Evolutionary conservation across 1,284 basidiomycete species (phyloP), one percentile per base, ranked within the genome.

Genomic region (Ustilago shanxiensis): DNA sequence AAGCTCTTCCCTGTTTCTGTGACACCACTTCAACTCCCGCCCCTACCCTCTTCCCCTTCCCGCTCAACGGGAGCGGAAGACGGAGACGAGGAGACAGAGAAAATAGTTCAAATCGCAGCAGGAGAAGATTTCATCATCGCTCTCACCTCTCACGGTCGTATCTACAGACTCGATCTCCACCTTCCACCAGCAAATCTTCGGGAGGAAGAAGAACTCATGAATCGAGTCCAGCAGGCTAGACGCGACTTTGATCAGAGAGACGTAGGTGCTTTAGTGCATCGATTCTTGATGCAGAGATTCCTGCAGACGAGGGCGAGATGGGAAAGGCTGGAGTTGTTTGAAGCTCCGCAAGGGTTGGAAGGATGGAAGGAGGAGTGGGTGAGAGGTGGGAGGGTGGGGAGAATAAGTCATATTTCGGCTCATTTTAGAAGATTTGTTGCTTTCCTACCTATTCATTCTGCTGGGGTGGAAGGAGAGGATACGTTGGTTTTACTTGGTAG

Each of bases 401-500:
- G 85, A 57, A 85, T 87, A 73, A 77, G 78, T 28, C 85, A 96
- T 91, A 90, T 96, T 63, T 91, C 93, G n/a, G 94, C 93, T 3
- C 91, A 94, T 77, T 95, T 92, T 87, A 79, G 88, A 55, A 91
- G 90, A 26, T 93, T 95, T 84, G 90, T 92, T 51, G 92, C 91
- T 0, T 95, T 95, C 20, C 93, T 35, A 7, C 41, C 41, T n/a
- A 5, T 89, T 92, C 68, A 89, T 91, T 86, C 91, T 87, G 89
- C 49, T 87, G 26, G 14, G 37, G 37, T 9, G 9, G 61, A 59
- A 11, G 49, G 28, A 14, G 22, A 45, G 10, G 41, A 65, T 28
- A 75, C 72, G 7, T 87, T 80, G 14, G 79, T 80, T 0, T 52
- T 80, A 10, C 53, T 80, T 1, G 85, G 55, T 24, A 16, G 70